phyloP scores from a whole-genome alignment of 2,329 filamentous ascomycete genomes.

The Paecilomyces niveus region DNA sequence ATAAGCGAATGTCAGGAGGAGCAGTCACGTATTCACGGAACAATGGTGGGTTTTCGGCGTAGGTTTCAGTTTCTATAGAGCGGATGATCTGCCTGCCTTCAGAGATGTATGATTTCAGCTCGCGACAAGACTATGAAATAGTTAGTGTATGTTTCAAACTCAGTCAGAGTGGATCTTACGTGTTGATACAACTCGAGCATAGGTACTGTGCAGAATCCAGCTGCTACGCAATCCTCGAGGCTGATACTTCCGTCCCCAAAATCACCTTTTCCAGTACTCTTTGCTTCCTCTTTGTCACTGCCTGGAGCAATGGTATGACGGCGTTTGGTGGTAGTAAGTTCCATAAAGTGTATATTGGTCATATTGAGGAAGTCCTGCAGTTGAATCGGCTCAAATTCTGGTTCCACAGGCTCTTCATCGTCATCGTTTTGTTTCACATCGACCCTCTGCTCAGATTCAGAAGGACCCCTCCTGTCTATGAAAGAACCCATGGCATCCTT shows the following conservation, averaged over 20 bases:
- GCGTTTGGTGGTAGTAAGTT: slow-evolving; percentile 91
- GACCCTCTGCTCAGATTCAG: slow-evolving; percentile 27
- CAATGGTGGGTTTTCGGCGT: slow-evolving; percentile 81
- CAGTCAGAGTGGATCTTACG: slow-evolving; percentile 39
- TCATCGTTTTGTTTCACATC: slow-evolving; percentile 43
- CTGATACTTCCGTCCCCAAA: slow-evolving; percentile 22
- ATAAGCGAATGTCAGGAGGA: slow-evolving; percentile 68
- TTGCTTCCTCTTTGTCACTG: slow-evolving; percentile 23
- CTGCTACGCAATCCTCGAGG: slow-evolving; percentile 74
- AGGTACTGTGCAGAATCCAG: slow-evolving; percentile 83
- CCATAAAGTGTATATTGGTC: slow-evolving; percentile 97
- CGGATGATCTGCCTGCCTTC: slow-evolving; percentile 85
- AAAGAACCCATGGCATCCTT: slow-evolving; percentile 38
- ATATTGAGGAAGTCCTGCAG: slow-evolving; percentile 89
- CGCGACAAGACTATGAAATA: slow-evolving; percentile 63
- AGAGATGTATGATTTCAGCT: slow-evolving; percentile 93
- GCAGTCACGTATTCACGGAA: slow-evolving; percentile 89
- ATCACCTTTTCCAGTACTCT: slow-evolving; percentile 18
- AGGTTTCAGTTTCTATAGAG: slow-evolving; percentile 82
- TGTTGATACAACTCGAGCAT: slow-evolving; percentile 94
- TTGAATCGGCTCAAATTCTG: slow-evolving; percentile 59
- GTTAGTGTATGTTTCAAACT: slow-evolving; percentile 17
- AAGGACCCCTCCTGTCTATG: slow-evolving; percentile 6
- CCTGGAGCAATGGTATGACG: slow-evolving; percentile 70
- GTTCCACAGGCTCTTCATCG: slow-evolving; percentile 34